Evolutionary conservation across 805 yeast species (phyloP).

Genomic region (Hanseniaspora lachancei): DNA sequence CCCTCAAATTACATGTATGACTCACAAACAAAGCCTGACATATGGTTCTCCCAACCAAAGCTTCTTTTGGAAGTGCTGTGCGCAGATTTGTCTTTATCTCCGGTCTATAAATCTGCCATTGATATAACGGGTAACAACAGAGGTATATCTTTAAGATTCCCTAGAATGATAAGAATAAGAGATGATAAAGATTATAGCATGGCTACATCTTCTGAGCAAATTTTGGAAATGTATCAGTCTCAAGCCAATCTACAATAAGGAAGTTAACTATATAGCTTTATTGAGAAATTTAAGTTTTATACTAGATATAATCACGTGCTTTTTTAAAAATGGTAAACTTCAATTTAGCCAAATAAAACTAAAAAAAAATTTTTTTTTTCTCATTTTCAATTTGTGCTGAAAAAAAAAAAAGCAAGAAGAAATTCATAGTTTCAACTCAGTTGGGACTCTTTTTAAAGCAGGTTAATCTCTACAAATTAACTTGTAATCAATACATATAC

Average conservation of each 20-base stretch:
- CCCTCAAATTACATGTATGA: constrained; percentile 59
- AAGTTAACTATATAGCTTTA: background rate
- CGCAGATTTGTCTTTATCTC: constrained; percentile 81
- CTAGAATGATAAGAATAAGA: constrained; percentile 68
- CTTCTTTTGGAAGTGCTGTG: constrained; percentile 75
- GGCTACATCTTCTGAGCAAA: constrained; percentile 73
- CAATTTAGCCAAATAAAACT: background rate
- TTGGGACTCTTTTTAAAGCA: no score
- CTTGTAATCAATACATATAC: no score
- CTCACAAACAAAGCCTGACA: constrained; percentile 68
- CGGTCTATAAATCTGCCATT: constrained; percentile 76
- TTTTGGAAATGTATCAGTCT: constrained; percentile 66
- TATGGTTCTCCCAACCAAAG: constrained; percentile 79
- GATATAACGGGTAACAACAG: constrained; percentile 43
- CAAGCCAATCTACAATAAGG: constrained; percentile 35
- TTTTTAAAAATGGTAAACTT: background rate
- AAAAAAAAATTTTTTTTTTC: no score
- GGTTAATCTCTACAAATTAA: no score
- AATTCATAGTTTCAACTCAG: no score
- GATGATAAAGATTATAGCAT: constrained; percentile 80
- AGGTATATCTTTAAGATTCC: constrained; percentile 81
- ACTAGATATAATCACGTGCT: background rate
- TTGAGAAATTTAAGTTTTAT: background rate
- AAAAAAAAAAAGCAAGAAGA: no score
- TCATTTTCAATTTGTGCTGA: no score